Evolutionary conservation across 2,329 filamentous ascomycete genomes (phyloP).

Genomic region (Alternaria alternata): DNA sequence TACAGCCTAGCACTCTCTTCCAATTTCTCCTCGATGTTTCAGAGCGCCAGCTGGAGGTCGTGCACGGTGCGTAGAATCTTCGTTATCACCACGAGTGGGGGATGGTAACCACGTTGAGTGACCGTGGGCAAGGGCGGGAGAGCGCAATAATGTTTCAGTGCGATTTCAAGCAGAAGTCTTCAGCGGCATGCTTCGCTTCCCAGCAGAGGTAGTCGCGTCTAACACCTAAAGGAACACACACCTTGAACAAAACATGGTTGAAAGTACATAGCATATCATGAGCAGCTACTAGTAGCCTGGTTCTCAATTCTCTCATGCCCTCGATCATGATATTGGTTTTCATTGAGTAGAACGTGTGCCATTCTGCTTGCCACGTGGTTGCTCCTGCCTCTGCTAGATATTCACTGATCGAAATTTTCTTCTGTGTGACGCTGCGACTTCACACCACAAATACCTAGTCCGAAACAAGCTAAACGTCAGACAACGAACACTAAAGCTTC

Average conservation of each 20-base stretch:
- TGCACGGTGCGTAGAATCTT: background rate
- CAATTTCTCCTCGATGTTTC: background rate
- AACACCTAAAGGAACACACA: background rate
- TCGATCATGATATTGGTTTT: background rate
- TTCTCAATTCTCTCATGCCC: background rate
- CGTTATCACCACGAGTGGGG: background rate
- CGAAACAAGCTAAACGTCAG: background rate
- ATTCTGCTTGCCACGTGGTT: background rate
- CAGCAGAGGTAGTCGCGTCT: background rate
- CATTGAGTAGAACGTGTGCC: background rate
- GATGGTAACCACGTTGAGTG: background rate
- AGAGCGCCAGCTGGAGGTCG: background rate
- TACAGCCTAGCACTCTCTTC: background rate
- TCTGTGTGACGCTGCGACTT: background rate
- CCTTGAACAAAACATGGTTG: background rate
- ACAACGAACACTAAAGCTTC: background rate
- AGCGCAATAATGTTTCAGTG: background rate
- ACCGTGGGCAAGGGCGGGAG: background rate
- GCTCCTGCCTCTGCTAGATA: background rate
- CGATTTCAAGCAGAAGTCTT: background rate
- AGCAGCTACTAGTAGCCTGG: background rate
- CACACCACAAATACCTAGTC: background rate
- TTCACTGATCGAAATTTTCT: background rate
- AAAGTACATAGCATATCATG: background rate
- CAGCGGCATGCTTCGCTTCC: background rate